These are phyloP conservation scores for Paraphoma chrysanthemicola DNA, from an alignment of 2,329 filamentous ascomycete genomes.

Conservation along the genomic window DNA sequence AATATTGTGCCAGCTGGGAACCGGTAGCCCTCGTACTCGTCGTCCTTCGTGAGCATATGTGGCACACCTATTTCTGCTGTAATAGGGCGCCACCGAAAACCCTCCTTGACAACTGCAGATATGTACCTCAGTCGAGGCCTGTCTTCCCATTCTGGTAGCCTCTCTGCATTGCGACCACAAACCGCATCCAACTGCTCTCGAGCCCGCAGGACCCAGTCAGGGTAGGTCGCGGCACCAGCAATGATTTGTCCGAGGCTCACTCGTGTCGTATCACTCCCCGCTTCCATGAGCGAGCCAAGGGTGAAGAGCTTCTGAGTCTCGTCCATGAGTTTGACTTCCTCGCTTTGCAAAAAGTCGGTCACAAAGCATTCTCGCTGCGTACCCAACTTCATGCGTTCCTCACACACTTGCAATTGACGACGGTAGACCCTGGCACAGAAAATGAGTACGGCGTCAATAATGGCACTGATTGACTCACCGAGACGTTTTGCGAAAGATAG, in stretches of 20 bases:
- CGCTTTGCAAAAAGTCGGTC: conserved; percentile 49
- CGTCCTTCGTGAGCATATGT: conserved; percentile 22
- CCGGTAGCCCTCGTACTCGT: conserved; percentile 24
- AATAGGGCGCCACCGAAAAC: conserved; percentile 26
- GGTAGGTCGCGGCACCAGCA: conserved; percentile 24
- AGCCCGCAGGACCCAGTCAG: conserved; percentile 25
- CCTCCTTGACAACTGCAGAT: conserved; percentile 24
- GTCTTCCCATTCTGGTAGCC: conserved; percentile 24
- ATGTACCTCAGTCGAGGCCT: conserved; percentile 16
- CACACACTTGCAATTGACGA: neutral
- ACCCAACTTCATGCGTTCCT: neutral
- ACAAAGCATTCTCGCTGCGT: conserved; percentile 52
- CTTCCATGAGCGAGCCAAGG: conserved; percentile 37
- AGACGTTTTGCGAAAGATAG: conserved; percentile 20
- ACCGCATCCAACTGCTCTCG: conserved; percentile 24
- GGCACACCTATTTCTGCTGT: conserved; percentile 25
- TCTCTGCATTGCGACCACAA: conserved; percentile 13
- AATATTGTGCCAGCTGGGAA: conserved; percentile 25
- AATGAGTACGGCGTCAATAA: conserved; percentile 2
- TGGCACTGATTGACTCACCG: conserved; percentile 24
- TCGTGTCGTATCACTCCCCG: conserved; percentile 31
- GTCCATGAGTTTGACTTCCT: conserved; percentile 29
- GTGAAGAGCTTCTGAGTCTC: conserved; percentile 47
- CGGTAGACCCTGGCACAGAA: neutral
- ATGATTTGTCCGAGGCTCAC: conserved; percentile 26